Evolutionary conservation across 2,329 filamentous ascomycete genomes (phyloP).

Genomic region (Botryotinia globosa): DNA sequence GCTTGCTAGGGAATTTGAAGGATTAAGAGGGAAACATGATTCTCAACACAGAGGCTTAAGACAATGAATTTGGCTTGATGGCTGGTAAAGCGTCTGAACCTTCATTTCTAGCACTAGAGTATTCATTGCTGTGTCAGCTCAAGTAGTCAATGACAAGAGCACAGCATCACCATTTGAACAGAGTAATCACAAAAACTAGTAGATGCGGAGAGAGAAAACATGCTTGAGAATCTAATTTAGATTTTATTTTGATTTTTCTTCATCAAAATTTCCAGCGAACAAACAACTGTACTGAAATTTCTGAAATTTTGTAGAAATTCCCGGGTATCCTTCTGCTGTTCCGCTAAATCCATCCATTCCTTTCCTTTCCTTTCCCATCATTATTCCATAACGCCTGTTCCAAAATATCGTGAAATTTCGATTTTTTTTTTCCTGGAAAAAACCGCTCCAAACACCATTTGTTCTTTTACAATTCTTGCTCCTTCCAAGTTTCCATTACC

Average conservation of each 20-base stretch:
- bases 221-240: conserved; percentile 9
- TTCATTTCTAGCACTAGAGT: not conserved
- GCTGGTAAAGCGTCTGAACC: not conserved
- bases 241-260: conserved; percentile 6
- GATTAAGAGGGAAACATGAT: not conserved
- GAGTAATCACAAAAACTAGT: not conserved
- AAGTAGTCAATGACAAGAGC: not conserved
- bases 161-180: not conserved
- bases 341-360: not conserved
- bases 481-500: not conserved
- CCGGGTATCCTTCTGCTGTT: conserved; percentile 15
- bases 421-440: not conserved
- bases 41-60: not conserved
- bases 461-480: not conserved
- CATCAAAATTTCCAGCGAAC: not conserved
- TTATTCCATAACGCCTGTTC: not conserved
- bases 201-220: not conserved
- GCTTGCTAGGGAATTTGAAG: too few species aligned
- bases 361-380: not conserved
- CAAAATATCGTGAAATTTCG: not conserved
- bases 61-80: not conserved
- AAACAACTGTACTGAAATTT: conserved; percentile 5
- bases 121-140: not conserved
- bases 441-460: conserved; percentile 5
- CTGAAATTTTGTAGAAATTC: conserved; percentile 2